Conservation (phyloP, 306 rosid species). For the Vigna hirtella region DNA sequence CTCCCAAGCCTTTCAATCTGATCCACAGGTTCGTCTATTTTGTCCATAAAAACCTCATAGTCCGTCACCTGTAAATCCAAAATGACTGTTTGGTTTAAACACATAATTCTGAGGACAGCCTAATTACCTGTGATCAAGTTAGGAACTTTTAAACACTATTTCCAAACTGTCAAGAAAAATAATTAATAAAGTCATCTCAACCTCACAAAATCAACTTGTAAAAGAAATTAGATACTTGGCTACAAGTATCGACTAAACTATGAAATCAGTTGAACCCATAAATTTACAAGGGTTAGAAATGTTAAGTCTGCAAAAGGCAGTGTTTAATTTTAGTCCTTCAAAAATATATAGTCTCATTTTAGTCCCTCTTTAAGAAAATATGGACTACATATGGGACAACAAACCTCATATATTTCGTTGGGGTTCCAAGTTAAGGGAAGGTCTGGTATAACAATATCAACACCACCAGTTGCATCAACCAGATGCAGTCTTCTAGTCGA, state of each 20-base stretch:
- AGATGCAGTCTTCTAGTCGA: constrained; percentile 77
- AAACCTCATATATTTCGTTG: constrained; percentile 70
- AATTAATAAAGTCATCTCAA: background rate
- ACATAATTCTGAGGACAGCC: background rate
- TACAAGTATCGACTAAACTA: background rate
- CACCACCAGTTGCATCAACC: constrained; percentile 82
- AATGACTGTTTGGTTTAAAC: background rate
- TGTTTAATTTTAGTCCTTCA: background rate
- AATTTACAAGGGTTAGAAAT: background rate
- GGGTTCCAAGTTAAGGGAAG: constrained; percentile 77
- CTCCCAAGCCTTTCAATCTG: constrained; percentile 44
- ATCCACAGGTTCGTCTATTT: constrained; percentile 53
- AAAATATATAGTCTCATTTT: background rate
- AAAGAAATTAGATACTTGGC: too few relatives aligned
- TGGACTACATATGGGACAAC: background rate
- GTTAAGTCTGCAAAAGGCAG: background rate
- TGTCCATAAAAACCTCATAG: constrained; percentile 72
- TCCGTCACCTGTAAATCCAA: constrained; percentile 65
- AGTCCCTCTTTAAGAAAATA: background rate
- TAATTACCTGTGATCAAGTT: background rate
- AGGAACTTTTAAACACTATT: background rate
- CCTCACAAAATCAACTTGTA: background rate
- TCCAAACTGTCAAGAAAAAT: background rate
- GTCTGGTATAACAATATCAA: constrained; percentile 87
- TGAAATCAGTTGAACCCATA: background rate